phyloP scores from a whole-genome alignment of 2,329 filamentous ascomycete species.

The Aspergillus pseudoterreus region DNA sequence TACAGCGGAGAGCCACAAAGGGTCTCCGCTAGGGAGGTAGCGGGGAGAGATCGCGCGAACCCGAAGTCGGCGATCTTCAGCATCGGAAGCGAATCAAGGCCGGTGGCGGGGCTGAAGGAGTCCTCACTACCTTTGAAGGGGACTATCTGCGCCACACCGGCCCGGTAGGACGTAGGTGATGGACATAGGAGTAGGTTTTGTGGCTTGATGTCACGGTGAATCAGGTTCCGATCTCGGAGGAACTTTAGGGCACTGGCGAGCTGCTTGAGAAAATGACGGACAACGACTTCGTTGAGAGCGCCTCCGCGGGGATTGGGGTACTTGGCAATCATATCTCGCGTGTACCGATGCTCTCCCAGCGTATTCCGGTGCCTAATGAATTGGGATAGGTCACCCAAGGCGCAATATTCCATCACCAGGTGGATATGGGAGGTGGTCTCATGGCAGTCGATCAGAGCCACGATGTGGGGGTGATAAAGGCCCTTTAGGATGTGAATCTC shows the following conservation, averaged over 20 bases:
- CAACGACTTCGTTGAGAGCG: conserved; percentile 94
- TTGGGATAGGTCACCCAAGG: conserved; percentile 85
- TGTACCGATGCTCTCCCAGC: conserved; percentile 73
- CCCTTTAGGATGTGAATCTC: conserved; percentile 95
- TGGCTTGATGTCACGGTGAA: conserved; percentile 96
- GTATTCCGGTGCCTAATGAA: conserved; percentile 94
- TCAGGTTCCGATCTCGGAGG: conserved; percentile 76
- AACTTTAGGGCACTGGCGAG: conserved; percentile 89
- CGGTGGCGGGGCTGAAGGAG: conserved; percentile 75
- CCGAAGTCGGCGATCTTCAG: conserved; percentile 98
- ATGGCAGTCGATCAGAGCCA: conserved; percentile 90
- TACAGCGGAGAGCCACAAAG: conserved; percentile 95
- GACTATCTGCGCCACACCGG: conserved; percentile 57
- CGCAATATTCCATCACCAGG: conserved; percentile 97
- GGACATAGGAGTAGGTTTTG: conserved; percentile 92
- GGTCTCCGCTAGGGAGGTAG: conserved; percentile 89
- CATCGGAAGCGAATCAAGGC: conserved; percentile 83
- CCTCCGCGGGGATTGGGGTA: conserved; percentile 81
- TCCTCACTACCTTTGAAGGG: conserved; percentile 77
- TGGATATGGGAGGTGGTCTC: conserved; percentile 87
- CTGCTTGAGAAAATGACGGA: conserved; percentile 93
- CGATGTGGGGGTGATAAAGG: conserved; percentile 93
- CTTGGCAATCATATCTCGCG: conserved; percentile 85
- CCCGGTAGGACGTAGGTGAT: conserved; percentile 66
- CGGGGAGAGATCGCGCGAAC: conserved; percentile 89